These are phyloP conservation scores for Trametes hirsuta DNA, from an alignment of 1,284 basidiomycete species.

Conservation along the genomic window DNA sequence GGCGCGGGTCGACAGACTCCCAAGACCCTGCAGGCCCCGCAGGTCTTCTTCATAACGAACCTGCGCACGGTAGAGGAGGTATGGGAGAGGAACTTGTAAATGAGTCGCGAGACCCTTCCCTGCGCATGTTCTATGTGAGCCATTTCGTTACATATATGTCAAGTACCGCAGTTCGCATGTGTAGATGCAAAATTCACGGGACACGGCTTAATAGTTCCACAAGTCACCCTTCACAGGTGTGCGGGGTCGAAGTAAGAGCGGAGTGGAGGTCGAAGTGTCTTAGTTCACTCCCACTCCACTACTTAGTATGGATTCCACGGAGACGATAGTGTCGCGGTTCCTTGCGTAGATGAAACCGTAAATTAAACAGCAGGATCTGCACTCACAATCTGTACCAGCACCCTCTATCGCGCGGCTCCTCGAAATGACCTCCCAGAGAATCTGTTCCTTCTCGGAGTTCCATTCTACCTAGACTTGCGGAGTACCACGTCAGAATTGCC, in stretches of 20 bases:
- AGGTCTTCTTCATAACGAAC: slow-evolving; percentile 81
- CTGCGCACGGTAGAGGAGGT: slow-evolving; percentile 79
- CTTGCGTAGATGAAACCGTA: not conserved
- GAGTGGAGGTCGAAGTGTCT: no score
- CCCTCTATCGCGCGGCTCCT: slow-evolving; percentile 69
- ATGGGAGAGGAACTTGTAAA: slow-evolving; percentile 77
- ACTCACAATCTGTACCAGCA: slow-evolving; percentile 75
- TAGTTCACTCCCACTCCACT: no score
- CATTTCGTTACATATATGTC: no score
- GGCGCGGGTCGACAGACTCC: slow-evolving; percentile 19
- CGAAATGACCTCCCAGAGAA: slow-evolving; percentile 83
- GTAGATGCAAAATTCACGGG: no score
- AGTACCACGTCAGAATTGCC: not conserved
- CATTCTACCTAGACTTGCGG: slow-evolving; percentile 67
- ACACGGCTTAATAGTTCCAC: no score
- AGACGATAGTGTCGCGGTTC: not conserved
- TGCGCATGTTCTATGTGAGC: slow-evolving; percentile 31
- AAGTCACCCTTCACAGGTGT: not conserved
- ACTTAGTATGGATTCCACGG: not conserved
- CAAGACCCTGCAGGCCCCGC: slow-evolving; percentile 66
- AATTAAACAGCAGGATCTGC: no score
- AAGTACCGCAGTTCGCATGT: no score
- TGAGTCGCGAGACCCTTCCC: slow-evolving; percentile 82
- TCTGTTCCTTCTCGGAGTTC: slow-evolving; percentile 78
- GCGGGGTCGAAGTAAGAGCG: not conserved